Conservation (phyloP, 2,329 filamentous ascomycete genomes). For the Colletotrichum sansevieriae region DNA sequence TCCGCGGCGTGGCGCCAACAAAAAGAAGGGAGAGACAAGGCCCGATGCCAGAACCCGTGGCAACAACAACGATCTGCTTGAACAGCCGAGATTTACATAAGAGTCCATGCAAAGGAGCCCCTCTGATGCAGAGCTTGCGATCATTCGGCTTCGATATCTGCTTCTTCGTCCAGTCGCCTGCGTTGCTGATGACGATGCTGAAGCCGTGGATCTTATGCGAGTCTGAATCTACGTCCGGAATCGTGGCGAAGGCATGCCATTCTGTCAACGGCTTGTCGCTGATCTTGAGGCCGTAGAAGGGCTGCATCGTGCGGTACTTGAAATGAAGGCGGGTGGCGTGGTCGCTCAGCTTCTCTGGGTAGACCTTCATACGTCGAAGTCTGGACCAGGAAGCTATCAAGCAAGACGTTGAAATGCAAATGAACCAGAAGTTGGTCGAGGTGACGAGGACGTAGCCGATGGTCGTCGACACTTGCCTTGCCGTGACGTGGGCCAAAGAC, state of each 20-base stretch:
- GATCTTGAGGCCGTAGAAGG: constrained; percentile 62
- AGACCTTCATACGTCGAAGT: constrained; percentile 75
- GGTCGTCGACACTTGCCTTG: constrained; percentile 49
- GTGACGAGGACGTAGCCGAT: constrained; percentile 54
- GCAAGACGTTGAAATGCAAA: constrained; percentile 72
- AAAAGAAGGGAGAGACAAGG: constrained; percentile 73
- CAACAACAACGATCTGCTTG: constrained; percentile 73
- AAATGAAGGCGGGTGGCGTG: constrained; percentile 81
- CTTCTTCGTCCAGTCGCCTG: constrained; percentile 79
- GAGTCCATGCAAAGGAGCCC: constrained; percentile 69
- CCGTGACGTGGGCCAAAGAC: constrained; percentile 60
- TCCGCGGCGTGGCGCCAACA: constrained; percentile 60
- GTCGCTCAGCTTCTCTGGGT: constrained; percentile 75
- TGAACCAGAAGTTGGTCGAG: constrained; percentile 72
- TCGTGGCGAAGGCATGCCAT: constrained; percentile 82
- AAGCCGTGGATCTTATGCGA: constrained; percentile 78
- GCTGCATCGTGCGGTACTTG: constrained; percentile 68
- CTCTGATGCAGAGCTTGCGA: constrained; percentile 73
- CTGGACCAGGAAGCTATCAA: constrained; percentile 80
- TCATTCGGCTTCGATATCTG: constrained; percentile 72
- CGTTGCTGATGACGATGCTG: constrained; percentile 52
- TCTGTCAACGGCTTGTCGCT: constrained; percentile 74
- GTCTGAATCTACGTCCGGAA: constrained; percentile 65
- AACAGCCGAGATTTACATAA: constrained; percentile 60
- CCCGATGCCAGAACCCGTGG: constrained; percentile 80